Percentiles rank a stretch among this genome's conserved stretches.
These are phyloP conservation scores for Striga hermonthica DNA, from an alignment of 305 asterid genomes.

Conservation along the genomic window DNA sequence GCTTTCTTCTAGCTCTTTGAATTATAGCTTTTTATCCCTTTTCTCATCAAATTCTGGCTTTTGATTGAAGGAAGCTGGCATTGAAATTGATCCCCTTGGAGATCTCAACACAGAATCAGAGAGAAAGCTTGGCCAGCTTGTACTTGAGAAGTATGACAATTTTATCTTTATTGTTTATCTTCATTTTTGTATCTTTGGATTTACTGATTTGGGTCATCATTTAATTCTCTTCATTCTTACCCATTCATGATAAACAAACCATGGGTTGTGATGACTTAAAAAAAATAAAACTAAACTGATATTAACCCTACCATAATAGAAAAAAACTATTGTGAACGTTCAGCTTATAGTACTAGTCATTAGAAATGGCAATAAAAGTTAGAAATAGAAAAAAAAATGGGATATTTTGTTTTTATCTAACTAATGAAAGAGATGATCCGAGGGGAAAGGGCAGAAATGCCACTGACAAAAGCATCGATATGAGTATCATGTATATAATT, in stretches of 20 bases:
- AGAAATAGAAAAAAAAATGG: too few relatives aligned
- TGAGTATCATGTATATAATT: too few relatives aligned
- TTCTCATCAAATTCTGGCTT: conserved; percentile 13
- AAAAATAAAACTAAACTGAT: not conserved
- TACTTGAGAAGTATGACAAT: conserved; percentile 58
- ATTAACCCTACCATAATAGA: not conserved
- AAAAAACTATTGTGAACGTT: conserved; percentile 18
- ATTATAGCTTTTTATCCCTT: not conserved
- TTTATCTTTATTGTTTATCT: conserved; percentile 20
- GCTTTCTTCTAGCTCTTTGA: not conserved
- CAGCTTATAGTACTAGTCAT: not conserved
- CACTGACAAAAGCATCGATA: too few relatives aligned
- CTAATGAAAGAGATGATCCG: too few relatives aligned
- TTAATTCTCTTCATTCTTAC: conserved; percentile 11
- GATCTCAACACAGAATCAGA: conserved; percentile 93
- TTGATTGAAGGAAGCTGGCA: conserved; percentile 81
- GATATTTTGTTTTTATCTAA: too few relatives aligned
- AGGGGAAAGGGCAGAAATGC: too few relatives aligned
- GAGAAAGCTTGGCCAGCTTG: conserved; percentile 86
- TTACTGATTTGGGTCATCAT: not conserved
- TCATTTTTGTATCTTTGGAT: not conserved
- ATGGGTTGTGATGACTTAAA: not conserved
- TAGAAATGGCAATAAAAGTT: too few relatives aligned
- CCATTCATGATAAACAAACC: not conserved
- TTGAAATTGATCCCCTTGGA: conserved; percentile 83